Conservation (phyloP, 768 basidiomycete species). For the Rhizopogon rudus region DNA sequence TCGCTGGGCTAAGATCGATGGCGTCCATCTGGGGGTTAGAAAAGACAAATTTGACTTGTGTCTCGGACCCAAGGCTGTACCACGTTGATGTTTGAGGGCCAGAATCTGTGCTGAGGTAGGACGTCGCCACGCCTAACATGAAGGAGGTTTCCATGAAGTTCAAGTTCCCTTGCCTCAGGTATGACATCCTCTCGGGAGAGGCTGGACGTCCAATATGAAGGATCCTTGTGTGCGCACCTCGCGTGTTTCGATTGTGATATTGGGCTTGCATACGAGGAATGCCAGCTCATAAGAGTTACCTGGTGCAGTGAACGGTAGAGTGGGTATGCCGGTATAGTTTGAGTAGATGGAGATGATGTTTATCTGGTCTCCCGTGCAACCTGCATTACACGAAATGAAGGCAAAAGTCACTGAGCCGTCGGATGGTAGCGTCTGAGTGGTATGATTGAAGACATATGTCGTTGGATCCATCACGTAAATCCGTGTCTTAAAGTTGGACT, state of each 20-base stretch:
- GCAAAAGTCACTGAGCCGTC: constrained; percentile 17
- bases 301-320: neutral
- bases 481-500: neutral
- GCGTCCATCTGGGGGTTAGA: neutral
- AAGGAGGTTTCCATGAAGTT: neutral
- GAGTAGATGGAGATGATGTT: neutral
- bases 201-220: constrained; percentile 13
- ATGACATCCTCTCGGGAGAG: neutral
- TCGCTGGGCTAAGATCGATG: neutral
- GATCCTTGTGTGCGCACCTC: constrained; percentile 13
- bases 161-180: constrained; percentile 4
- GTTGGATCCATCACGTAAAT: constrained; percentile 6
- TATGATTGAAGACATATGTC: constrained; percentile 13
- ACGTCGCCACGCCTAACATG: neutral
- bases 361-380: neutral
- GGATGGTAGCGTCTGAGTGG: constrained; percentile 8
- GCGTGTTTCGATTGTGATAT: constrained; percentile 16
- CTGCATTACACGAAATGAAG: constrained; percentile 8
- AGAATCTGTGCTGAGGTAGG: neutral
- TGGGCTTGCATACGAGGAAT: constrained; percentile 21
- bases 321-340: constrained; percentile 1
- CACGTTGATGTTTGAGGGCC: neutral
- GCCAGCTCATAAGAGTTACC: constrained; percentile 12
- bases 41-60: constrained; percentile 2
- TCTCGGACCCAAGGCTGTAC: constrained; percentile 1